These are phyloP conservation scores for Tillandsia leiboldiana DNA, from an alignment of 176 grass and related monocot genomes.

Conservation along the genomic window DNA sequence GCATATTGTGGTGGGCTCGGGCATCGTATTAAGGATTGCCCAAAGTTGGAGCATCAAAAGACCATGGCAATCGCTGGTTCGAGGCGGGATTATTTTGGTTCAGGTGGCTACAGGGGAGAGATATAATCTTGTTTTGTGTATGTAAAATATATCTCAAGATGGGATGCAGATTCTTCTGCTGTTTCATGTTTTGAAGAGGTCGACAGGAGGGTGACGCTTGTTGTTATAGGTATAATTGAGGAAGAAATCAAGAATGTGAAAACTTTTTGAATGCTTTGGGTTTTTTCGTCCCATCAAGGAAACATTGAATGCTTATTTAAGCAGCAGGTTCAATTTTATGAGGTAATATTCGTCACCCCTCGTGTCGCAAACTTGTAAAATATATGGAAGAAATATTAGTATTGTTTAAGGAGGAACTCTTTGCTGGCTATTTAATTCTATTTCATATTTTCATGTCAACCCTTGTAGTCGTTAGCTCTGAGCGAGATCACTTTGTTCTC, in stretches of 20 bases:
- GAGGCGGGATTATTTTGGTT: conserved; percentile 70
- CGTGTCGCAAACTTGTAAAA: background rate
- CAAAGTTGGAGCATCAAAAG: conserved; percentile 87
- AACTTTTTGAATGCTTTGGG: too few relatives aligned
- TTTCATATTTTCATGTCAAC: too few relatives aligned
- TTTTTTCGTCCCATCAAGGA: too few relatives aligned
- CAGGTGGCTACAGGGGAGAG: conserved; percentile 76
- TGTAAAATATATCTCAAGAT: background rate
- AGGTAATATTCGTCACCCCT: background rate
- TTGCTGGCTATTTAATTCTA: background rate
- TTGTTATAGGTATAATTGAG: background rate
- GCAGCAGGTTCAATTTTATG: background rate
- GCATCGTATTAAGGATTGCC: conserved; percentile 76
- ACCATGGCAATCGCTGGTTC: conserved; percentile 74
- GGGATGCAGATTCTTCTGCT: background rate
- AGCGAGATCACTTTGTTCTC: background rate
- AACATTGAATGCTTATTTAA: background rate
- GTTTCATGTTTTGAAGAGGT: background rate
- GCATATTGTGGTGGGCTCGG: conserved; percentile 89
- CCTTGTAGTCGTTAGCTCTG: background rate
- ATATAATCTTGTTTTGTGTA: conserved; percentile 35
- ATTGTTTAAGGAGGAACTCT: background rate
- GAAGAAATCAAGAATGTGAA: background rate
- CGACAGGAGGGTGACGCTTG: background rate
- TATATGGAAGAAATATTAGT: background rate